A percentile compares a stretch with the other conserved stretches of the same genome.
Conservation (phyloP, 352 stramenopile genomes). For the Phytophthora ramorum region DNA sequence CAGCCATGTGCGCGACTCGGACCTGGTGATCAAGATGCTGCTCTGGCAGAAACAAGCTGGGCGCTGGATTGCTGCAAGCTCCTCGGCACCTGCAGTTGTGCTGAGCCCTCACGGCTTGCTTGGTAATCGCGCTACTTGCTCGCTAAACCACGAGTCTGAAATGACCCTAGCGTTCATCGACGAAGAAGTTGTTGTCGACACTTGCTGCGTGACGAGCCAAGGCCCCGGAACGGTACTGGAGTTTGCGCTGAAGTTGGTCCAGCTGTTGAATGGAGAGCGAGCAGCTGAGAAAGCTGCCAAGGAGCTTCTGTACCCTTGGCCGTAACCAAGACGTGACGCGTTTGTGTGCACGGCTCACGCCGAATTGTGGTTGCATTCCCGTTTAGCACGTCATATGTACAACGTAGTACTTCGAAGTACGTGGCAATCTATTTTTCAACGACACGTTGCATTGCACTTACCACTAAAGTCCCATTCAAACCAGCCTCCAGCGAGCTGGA, state of each 20-base stretch:
- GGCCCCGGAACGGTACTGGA: constrained; percentile 54
- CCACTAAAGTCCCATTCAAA: constrained; percentile 3
- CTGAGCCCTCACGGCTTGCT: constrained; percentile 56
- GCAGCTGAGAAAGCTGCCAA: constrained; percentile 46
- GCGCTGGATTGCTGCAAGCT: constrained; percentile 62
- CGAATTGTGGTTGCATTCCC: not conserved
- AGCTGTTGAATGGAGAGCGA: constrained; percentile 56
- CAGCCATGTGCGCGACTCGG: constrained; percentile 55
- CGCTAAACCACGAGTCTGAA: constrained; percentile 43
- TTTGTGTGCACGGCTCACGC: not conserved
- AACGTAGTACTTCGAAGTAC: too few relatives aligned
- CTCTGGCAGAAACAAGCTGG: constrained; percentile 56
- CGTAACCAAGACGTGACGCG: constrained; percentile 12
- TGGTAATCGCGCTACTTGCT: constrained; percentile 55
- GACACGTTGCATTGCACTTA: not conserved
- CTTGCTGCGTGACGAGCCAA: constrained; percentile 66
- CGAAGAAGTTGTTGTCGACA: constrained; percentile 67
- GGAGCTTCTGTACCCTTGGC: constrained; percentile 47
- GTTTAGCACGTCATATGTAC: too few relatives aligned
- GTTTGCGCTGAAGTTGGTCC: constrained; percentile 62
- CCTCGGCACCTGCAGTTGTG: constrained; percentile 54
- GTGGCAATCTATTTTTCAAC: not conserved
- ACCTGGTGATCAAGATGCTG: constrained; percentile 71
- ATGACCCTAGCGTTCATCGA: constrained; percentile 58
- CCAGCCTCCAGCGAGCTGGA: constrained; percentile 7